Conservation (phyloP, 192 early-diverging fungal species). For the Gonapodya sp. region DNA sequence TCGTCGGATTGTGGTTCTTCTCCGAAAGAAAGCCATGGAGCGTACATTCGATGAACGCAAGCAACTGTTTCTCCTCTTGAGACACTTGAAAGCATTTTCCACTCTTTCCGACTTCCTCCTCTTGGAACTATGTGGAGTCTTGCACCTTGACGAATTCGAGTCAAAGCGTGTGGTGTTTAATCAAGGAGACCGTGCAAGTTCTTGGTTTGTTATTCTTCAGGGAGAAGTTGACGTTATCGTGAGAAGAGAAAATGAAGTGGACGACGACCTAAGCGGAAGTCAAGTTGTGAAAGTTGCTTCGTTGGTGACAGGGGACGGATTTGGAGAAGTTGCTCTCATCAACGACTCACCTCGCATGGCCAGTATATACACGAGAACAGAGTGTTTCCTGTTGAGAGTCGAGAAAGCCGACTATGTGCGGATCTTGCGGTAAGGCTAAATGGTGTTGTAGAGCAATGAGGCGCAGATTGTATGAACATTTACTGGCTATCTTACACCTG, state of each 20-base stretch:
- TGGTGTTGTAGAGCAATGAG: not conserved
- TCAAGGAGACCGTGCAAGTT: conserved; percentile 31
- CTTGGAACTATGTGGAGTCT: conserved; percentile 24
- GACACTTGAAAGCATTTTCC: conserved; percentile 21
- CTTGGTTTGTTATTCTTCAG: conserved; percentile 34
- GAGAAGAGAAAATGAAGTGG: conserved; percentile 16
- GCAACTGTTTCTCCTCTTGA: not conserved
- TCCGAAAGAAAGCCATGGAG: not conserved
- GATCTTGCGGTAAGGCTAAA: conserved; percentile 21
- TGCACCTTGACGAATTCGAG: conserved; percentile 24
- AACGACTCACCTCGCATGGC: conserved; percentile 31
- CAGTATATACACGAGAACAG: conserved; percentile 25
- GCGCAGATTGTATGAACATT: not conserved
- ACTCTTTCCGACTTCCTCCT: conserved; percentile 28
- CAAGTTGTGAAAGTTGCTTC: not conserved
- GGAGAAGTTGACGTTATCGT: conserved; percentile 27
- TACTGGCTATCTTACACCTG: not conserved
- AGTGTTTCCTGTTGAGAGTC: conserved; percentile 27
- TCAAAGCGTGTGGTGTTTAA: conserved; percentile 24
- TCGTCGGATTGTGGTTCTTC: not conserved
- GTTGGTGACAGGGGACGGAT: conserved; percentile 24
- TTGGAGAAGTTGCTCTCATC: conserved; percentile 34
- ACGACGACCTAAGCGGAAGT: conserved; percentile 20
- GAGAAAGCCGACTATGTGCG: conserved; percentile 33
- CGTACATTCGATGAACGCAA: not conserved